These are phyloP conservation scores for Vitis hybrid DNA, from an alignment of 177 flowering plant species.

Conservation along the genomic window DNA sequence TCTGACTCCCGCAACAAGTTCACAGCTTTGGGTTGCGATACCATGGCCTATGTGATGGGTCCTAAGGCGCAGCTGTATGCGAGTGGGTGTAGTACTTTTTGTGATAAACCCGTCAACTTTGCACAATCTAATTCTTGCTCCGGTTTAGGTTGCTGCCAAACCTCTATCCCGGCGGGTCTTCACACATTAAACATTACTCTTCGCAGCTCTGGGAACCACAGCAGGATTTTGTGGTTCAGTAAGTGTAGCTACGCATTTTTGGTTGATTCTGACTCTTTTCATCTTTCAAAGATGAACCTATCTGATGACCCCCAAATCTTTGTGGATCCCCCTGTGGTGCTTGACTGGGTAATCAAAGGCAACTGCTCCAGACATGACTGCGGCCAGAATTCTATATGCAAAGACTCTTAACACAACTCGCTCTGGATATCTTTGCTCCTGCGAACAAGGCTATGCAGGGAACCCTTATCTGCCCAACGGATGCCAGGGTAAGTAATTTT, in stretches of 20 bases:
- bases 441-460: neutral
- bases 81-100: neutral
- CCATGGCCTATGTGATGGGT: neutral
- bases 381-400: too few relatives aligned
- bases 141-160: slow-evolving; percentile 10
- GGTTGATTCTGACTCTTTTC: neutral
- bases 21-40: slow-evolving; percentile 7
- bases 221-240: neutral
- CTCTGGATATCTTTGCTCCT: slow-evolving; percentile 5
- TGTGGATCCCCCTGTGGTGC: too few relatives aligned
- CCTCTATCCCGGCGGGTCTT: neutral
- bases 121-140: neutral
- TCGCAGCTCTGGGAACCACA: neutral
- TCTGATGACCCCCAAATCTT: neutral
- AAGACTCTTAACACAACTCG: neutral
- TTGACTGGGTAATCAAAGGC: too few relatives aligned
- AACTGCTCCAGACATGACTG: too few relatives aligned
- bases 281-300: neutral
- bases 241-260: slow-evolving; percentile 5
- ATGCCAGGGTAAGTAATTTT: slow-evolving; percentile 5
- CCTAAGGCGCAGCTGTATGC: neutral
- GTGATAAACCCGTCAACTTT: neutral
- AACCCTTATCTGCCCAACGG: slow-evolving; percentile 7
- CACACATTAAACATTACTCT: neutral
- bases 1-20: slow-evolving; percentile 4